phyloP scores from a whole-genome alignment of 164 flowering plant species.

The Paratinospora sagittata region DNA sequence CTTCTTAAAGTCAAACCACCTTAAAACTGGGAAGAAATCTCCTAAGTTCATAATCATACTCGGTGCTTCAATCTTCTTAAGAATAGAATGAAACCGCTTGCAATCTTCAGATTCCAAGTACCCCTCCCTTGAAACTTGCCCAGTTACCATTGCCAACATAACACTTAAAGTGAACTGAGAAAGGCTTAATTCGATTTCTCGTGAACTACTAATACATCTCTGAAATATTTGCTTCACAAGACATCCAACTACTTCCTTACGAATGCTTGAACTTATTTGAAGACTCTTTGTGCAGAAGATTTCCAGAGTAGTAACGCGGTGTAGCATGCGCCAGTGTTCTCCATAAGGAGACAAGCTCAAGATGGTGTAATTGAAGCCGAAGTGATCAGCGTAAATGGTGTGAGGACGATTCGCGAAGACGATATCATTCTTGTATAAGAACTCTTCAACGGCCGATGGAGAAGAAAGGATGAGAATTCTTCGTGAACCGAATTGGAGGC shows the following conservation, averaged over 20 bases:
- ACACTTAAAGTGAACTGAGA: slow-evolving; percentile 9
- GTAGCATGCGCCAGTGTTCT: slow-evolving; percentile 20
- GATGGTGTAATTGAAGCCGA: slow-evolving; percentile 16
- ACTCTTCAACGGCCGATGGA: slow-evolving; percentile 20
- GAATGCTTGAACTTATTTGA: slow-evolving; percentile 1
- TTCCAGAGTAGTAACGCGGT: slow-evolving; percentile 12
- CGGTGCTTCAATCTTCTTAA: slow-evolving; percentile 16
- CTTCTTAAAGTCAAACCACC: slow-evolving; percentile 16
- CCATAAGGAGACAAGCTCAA: slow-evolving; percentile 15
- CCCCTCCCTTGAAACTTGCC: slow-evolving; percentile 11
- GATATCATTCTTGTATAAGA: slow-evolving; percentile 28
- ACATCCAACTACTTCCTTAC: slow-evolving; percentile 10
- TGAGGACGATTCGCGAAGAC: slow-evolving; percentile 32
- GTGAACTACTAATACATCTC: not conserved
- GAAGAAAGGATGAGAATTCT: slow-evolving; percentile 19
- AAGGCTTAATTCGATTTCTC: slow-evolving; percentile 12
- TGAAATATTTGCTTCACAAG: slow-evolving; percentile 1
- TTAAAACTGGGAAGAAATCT: slow-evolving; percentile 28
- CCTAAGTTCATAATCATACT: slow-evolving; percentile 11
- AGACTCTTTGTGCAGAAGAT: slow-evolving; percentile 15
- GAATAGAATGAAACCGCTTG: slow-evolving; percentile 7
- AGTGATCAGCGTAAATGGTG: slow-evolving; percentile 14
- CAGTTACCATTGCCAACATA: slow-evolving; percentile 9
- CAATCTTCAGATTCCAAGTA: slow-evolving; percentile 20
- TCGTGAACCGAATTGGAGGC: slow-evolving; percentile 13